phyloP scores from a whole-genome alignment of 805 yeast genomes.

The Dipodascus albidus region DNA sequence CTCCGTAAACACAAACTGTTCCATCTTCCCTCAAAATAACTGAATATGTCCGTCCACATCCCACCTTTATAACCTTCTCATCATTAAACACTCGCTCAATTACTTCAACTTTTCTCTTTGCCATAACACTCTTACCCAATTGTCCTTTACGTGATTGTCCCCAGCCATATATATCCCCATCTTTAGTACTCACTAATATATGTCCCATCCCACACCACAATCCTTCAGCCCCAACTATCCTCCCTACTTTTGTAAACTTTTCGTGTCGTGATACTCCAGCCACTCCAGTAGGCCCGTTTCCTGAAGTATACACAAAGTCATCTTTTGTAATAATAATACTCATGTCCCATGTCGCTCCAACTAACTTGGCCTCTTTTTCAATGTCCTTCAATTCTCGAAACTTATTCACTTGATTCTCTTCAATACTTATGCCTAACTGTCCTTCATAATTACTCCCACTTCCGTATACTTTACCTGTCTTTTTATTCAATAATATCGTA shows the following conservation, averaged over 20 bases:
- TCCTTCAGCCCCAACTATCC: not conserved
- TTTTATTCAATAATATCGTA: constrained; percentile 42
- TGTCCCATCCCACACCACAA: constrained; percentile 24
- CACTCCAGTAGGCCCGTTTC: constrained; percentile 65
- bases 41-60: constrained; percentile 52
- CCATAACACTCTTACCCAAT: constrained; percentile 19
- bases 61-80: constrained; percentile 12
- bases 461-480: constrained; percentile 41
- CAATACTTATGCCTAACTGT: constrained; percentile 37
- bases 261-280: constrained; percentile 33
- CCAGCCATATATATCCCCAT: constrained; percentile 50
- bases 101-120: constrained; percentile 5
- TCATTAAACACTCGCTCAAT: constrained; percentile 2
- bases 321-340: constrained; percentile 36
- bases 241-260: not conserved
- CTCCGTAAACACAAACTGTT: constrained; percentile 25
- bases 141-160: constrained; percentile 60
- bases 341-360: constrained; percentile 76
- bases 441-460: constrained; percentile 49
- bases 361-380: constrained; percentile 30
- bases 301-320: constrained; percentile 40
- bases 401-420: not conserved
- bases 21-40: constrained; percentile 22
- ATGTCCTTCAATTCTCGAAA: constrained; percentile 10
- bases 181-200: constrained; percentile 18